Evolutionary conservation across 2,329 filamentous ascomycete species (phyloP).

Genomic region (Aschersonia sp.): DNA sequence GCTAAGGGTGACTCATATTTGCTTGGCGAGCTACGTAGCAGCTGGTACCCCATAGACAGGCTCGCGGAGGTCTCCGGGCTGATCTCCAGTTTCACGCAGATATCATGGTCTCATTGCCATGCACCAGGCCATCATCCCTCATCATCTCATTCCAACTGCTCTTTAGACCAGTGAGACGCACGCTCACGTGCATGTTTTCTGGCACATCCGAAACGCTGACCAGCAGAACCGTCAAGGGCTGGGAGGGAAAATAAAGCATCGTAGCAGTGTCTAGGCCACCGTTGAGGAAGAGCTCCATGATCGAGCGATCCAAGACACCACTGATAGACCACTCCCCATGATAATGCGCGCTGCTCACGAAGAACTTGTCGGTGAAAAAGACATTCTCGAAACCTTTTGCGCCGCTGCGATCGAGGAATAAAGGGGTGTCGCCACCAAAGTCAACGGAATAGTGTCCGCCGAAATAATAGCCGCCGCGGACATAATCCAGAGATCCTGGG

Average conservation of each 20-base stretch:
- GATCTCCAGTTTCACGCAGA: too few relatives aligned
- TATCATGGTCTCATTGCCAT: not conserved
- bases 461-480: not conserved
- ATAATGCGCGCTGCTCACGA: not conserved
- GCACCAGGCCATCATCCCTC: not conserved
- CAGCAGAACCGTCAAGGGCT: not conserved
- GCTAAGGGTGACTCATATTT: too few relatives aligned
- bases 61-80: too few relatives aligned
- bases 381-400: not conserved
- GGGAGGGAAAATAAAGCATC: not conserved
- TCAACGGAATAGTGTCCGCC: not conserved
- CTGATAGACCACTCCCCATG: not conserved
- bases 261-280: not conserved
- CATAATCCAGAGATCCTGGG: not conserved
- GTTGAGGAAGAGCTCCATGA: not conserved
- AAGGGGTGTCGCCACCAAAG: not conserved
- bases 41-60: too few relatives aligned
- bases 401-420: not conserved
- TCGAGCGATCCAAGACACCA: not conserved
- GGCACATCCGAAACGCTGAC: not conserved
- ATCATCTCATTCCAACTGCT: not conserved
- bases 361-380: not conserved
- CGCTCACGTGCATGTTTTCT: not conserved
- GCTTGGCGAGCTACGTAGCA: too few relatives aligned
- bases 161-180: not conserved